phyloP scores from a whole-genome alignment of 2,329 filamentous ascomycete species.

The Cryphonectria carpinicola region DNA sequence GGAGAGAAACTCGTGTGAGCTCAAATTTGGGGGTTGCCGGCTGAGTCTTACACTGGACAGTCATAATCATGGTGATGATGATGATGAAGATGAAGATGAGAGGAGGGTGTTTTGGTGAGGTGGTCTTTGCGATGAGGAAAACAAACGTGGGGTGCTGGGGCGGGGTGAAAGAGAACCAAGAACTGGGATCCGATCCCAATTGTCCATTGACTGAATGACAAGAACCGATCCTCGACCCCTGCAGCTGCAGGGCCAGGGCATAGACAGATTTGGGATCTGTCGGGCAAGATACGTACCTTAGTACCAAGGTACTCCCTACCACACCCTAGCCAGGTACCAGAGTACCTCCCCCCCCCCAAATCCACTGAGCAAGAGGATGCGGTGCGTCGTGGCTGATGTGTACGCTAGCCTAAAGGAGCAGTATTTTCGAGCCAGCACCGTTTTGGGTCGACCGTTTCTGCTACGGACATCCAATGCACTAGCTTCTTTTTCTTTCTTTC shows the following conservation, averaged over 20 bases:
- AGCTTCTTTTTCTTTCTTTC: not conserved
- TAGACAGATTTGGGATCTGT: slow-evolving; percentile 5
- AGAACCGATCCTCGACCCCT: slow-evolving; percentile 2
- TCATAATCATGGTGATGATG: not conserved
- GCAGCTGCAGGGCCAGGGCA: not conserved
- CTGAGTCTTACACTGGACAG: not conserved
- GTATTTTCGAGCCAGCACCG: slow-evolving; percentile 2
- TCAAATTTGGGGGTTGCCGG: not conserved
- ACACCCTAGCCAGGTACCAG: not conserved
- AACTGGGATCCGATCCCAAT: not conserved
- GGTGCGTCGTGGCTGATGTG: not conserved
- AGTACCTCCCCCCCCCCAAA: not conserved
- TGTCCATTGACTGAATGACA: slow-evolving; percentile 3
- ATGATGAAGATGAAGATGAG: not conserved
- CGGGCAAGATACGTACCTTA: not conserved
- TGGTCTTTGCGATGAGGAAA: not conserved
- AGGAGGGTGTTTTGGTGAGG: slow-evolving; percentile 4
- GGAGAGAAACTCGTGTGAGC: not conserved
- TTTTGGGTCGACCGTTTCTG: slow-evolving; percentile 6
- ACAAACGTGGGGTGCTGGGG: slow-evolving; percentile 5
- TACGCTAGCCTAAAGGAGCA: not conserved
- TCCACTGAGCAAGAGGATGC: not conserved
- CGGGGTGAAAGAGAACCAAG: not conserved
- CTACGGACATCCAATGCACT: not conserved
- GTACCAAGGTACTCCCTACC: not conserved